Evolutionary conservation across 2,329 filamentous ascomycete species (phyloP), one percentile per base, ranked within the genome.

Genomic region (Cyphellophora europaea): DNA sequence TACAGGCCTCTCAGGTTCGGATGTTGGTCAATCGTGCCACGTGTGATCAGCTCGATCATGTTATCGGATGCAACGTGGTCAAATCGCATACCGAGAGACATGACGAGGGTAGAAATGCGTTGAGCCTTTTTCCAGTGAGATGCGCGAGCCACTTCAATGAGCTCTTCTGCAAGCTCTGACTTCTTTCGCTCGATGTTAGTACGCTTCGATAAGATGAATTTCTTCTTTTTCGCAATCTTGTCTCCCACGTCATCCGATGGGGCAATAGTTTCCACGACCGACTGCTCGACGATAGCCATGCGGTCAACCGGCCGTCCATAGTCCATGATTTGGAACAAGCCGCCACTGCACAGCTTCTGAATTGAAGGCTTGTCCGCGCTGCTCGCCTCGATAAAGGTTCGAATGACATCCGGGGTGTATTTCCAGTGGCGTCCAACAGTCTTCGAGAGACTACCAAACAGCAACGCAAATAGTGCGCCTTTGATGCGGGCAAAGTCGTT

Each of bases 91-190:
- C 86, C 89, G 43, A 95, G 71, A 41, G 91, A 93, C 37, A 89
- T 77, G 4, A 93, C 84, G 54, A 98, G 91, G 21, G 93, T 82
- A 6, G 84, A 83, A 37, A 88, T 93, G 17, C 89, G 74, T 33
- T 79, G 86, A 5, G 89, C 89, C 49, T 94, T 88, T 65, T 94
- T 96, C 91, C 91, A 98, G 54, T 98, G 93, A 1, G 87, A 85
- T 3, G 74, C 74, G 49, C 77, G 79, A 2, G 86, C 83, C 40
- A 81, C 65, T 40, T 82, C 74, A 3, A 88, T 81, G 19, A 98
- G 68, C 54, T 96, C 87, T 36, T 85, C 66, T 0, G 88, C 84
- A 16, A 98, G 64, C 3, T 75, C 72, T 0, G 78, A 68, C 62
- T 98, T 98, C 62, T 83, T 87, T 35, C 71, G 68, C 57, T 98